Base-by-base conservation (phyloP, 2,329 filamentous ascomycete genomes). In the Stemphylium beticola region DNA sequence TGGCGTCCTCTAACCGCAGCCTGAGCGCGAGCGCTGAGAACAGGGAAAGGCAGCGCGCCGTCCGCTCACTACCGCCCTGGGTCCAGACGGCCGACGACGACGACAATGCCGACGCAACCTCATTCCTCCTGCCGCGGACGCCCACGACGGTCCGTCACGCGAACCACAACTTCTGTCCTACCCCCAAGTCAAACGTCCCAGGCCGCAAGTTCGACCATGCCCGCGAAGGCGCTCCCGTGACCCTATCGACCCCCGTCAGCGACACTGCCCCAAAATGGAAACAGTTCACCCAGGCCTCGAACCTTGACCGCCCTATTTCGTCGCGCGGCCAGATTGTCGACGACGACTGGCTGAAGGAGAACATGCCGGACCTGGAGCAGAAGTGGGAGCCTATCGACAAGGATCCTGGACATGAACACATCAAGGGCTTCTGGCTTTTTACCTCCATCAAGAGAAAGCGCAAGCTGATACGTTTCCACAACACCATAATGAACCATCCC, bases 401-500 rank as follows among this genome's bases (percentile, higher is more conserved):
- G 53, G 79, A 82, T 24, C 78, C 82, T 33, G 77, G 79, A 55
- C 77, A 76, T 40, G 75, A 81, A 57, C 78, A 79, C 44, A 72
- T 77, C 55, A 79, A 75, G 58, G 78, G 79, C 38, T 81, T 82
- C 61, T 83, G 80, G 71, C 62, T 82, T 44, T 76, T 81, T 53
- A 79, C 68, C 55, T 73, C 75, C 10, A 73, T 74, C 18, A 81
- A 81, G 62, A 78, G 82, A 44, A 77, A 82, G 62, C 78, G 78
- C 53, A 83, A 81, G 76, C 75, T 82, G 57, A 84, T 86, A 69
- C 83, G 86, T 50, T 75, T 89, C 45, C 89, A 89, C 81, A 82
- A 84, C 48, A 83, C 85, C 33, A 80, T 96, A 24, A 81, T 96
- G 67, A 87, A 88, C 54, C 92, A 93, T 68, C 89, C 92, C 11